These are phyloP conservation scores for Colletotrichum zoysiae DNA, from an alignment of 2,329 filamentous ascomycete species.

Conservation along the genomic window DNA sequence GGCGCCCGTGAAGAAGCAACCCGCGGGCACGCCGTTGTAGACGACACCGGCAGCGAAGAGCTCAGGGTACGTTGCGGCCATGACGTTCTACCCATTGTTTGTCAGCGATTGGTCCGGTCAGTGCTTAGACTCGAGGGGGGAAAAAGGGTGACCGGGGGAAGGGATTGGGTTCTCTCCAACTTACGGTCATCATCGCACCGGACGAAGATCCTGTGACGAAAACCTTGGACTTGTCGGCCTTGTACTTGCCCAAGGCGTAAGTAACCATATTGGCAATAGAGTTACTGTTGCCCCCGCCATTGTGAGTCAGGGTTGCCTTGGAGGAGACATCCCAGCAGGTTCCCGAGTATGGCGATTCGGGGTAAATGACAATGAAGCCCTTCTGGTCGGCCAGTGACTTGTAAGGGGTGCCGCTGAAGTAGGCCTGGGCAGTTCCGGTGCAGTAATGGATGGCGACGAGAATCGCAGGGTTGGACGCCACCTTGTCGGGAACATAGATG, in stretches of 20 bases:
- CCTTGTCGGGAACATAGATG: constrained; percentile 48
- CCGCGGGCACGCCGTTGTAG: constrained; percentile 66
- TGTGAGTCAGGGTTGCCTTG: constrained; percentile 60
- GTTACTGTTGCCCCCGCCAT: constrained; percentile 64
- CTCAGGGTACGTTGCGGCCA: constrained; percentile 58
- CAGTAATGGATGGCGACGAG: constrained; percentile 70
- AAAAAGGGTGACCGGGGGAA: neutral
- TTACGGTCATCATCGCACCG: constrained; percentile 39
- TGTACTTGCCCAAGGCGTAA: constrained; percentile 62
- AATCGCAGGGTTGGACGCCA: constrained; percentile 57
- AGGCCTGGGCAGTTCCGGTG: constrained; percentile 64
- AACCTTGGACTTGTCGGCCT: constrained; percentile 59
- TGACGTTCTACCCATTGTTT: neutral
- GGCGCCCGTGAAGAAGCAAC: constrained; percentile 62
- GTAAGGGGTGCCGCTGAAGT: constrained; percentile 64
- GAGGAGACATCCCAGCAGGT: constrained; percentile 72
- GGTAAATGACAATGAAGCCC: constrained; percentile 67
- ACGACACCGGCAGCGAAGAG: constrained; percentile 65
- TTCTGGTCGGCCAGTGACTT: constrained; percentile 64
- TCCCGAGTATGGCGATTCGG: constrained; percentile 55
- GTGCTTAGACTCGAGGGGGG: neutral
- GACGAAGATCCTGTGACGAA: constrained; percentile 59
- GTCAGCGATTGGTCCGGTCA: neutral
- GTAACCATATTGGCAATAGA: constrained; percentile 67
- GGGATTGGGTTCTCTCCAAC: neutral